These are phyloP conservation scores for Neurospora sp. DNA, from an alignment of 2,329 filamentous ascomycete genomes.

Conservation along the genomic window DNA sequence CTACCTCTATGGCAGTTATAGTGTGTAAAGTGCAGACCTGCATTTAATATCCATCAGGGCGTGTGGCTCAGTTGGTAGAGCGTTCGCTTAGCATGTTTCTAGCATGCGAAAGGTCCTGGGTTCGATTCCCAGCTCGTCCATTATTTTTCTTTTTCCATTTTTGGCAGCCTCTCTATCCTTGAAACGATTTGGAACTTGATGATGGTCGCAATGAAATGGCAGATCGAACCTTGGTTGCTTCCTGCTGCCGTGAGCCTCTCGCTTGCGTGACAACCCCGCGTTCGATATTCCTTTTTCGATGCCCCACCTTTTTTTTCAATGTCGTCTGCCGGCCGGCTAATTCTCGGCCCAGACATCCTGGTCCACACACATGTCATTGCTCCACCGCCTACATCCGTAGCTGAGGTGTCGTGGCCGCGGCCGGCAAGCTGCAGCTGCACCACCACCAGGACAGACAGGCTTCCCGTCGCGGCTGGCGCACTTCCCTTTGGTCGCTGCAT, in stretches of 20 bases:
- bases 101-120: neutral
- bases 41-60: neutral
- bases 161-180: neutral
- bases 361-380: neutral
- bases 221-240: neutral
- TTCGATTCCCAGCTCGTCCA: neutral
- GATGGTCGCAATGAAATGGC: neutral
- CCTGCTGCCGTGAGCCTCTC: neutral
- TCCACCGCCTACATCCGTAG: neutral
- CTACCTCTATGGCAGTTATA: too few relatives aligned
- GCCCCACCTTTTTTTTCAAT: neutral
- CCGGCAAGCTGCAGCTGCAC: neutral
- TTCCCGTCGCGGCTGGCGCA: neutral
- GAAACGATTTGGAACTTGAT: neutral
- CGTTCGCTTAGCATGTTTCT: neutral
- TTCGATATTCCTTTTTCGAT: neutral
- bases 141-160: neutral
- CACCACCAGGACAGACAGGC: neutral
- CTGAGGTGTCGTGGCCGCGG: neutral
- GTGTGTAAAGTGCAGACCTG: too few relatives aligned
- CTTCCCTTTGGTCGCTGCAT: neutral
- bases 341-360: neutral
- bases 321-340: neutral
- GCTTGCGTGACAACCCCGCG: neutral
- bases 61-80: neutral